Base-by-base conservation (phyloP, 345 rosid species). In the Zanthoxylum bungeanum region DNA sequence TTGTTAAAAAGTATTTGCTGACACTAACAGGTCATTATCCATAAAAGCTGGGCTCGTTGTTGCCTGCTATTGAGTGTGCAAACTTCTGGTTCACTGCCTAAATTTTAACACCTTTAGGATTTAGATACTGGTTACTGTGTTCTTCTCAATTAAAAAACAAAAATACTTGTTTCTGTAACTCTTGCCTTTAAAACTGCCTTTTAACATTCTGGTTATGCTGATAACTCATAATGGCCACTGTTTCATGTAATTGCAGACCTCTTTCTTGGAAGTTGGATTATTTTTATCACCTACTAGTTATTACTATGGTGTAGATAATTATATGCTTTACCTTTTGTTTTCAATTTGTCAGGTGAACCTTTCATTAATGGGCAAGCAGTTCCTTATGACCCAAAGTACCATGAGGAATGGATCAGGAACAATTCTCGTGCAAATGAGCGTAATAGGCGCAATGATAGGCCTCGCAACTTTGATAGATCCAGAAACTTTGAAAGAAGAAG, bases 371-470 rank as follows among this genome's bases (percentile, higher is more conserved):
- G 99, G 59, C 77, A 87, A 79, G 98, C 99, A 58, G 98, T 92
- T 71, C 99, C 98, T 0, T 92, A 95, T 78, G 99, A 95, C 69
- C 93, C 93, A 2, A 95, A 92, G 85, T 92, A 92, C 71, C 97
- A 92, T 12, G 98, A 95, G 81, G 99, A 95, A 77, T 95, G 99
- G 99, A 83, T 89, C 52, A 92, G 94, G 82, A 95, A 95, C 86
- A 89, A 93, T 73, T 87, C 89, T 3, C 79, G 91, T 49, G 98
- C 99, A 16, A 92, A 83, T 60, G 98, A 95, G 65, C 85, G 99
- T 60, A 95, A 95, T 69, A 83, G 91, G 66, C 94, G 94, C 58
- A 92, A 91, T 60, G 96, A 89, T 72, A 81, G 97, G 42, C 97
- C 98, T 21, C 88, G 92, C 22, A 85, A 78, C 77, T 78, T 73